These are phyloP conservation scores for Trichocladium uniseriatum DNA, from an alignment of 495 filamentous ascomycete species.

Conservation along the genomic window DNA sequence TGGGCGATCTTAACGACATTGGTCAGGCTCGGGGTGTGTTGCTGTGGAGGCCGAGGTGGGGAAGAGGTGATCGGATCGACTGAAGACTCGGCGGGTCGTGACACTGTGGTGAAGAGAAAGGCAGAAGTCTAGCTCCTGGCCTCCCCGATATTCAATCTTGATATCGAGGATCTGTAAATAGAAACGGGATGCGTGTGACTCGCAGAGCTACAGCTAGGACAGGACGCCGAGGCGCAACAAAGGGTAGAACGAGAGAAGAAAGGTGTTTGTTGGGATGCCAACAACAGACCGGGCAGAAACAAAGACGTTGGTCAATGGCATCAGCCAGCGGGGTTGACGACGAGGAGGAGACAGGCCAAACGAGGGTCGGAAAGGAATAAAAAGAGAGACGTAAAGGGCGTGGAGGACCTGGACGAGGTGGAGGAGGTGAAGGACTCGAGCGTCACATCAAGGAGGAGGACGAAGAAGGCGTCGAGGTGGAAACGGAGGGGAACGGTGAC, in stretches of 20 bases:
- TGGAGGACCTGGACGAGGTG: background rate
- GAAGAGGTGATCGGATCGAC: background rate
- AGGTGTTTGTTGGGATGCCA: background rate
- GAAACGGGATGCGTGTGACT: background rate
- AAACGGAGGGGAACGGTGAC: background rate
- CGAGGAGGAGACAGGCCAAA: constrained; percentile 1
- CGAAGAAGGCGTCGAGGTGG: background rate
- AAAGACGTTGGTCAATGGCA: constrained; percentile 3
- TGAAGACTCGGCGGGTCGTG: too few relatives aligned
- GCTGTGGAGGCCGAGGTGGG: background rate
- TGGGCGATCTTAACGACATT: constrained; percentile 26
- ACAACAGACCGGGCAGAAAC: background rate
- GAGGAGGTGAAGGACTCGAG: background rate
- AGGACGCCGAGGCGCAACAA: background rate
- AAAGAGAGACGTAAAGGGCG: background rate
- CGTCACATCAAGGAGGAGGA: background rate
- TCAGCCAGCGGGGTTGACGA: background rate
- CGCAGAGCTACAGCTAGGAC: constrained; percentile 1
- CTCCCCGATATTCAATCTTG: background rate
- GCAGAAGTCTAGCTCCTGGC: background rate
- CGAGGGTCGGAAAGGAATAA: constrained; percentile 1
- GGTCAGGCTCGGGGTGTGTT: background rate
- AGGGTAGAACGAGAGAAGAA: background rate
- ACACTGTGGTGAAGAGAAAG: background rate
- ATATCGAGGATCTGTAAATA: background rate